Conservation (phyloP, 139 green algal species). For the Coelastrella sp. region DNA sequence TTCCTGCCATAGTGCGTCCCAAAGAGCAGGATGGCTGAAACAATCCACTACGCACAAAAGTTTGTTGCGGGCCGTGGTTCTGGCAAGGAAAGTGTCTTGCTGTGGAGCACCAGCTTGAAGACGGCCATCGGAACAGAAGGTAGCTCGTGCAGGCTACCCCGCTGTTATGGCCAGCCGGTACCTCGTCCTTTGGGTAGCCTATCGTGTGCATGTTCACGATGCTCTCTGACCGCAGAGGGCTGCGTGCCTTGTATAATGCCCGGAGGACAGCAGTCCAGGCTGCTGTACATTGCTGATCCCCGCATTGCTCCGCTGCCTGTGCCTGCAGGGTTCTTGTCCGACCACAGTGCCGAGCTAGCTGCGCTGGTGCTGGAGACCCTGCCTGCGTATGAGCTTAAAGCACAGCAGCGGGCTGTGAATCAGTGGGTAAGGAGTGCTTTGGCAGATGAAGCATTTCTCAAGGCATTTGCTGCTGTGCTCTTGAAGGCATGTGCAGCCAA, state of each 20-base stretch:
- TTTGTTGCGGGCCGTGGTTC: not conserved
- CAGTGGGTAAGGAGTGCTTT: conserved; percentile 37
- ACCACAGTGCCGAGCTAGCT: conserved; percentile 59
- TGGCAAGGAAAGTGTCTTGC: conserved; percentile 44
- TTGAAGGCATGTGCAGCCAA: conserved; percentile 56
- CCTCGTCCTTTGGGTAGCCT: not conserved
- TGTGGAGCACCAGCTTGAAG: conserved; percentile 56
- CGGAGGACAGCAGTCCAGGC: not conserved
- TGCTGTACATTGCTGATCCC: not conserved
- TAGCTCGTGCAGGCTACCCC: not conserved
- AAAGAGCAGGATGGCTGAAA: not conserved
- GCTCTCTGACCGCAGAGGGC: not conserved
- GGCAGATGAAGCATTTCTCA: conserved; percentile 66
- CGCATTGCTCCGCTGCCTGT: not conserved
- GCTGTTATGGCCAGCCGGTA: not conserved
- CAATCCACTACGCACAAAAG: not conserved
- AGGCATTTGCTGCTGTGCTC: conserved; percentile 62
- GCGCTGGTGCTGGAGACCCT: conserved; percentile 52
- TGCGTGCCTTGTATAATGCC: too few relatives aligned
- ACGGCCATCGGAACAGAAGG: conserved; percentile 43
- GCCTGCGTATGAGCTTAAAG: conserved; percentile 42
- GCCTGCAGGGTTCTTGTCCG: conserved; percentile 68
- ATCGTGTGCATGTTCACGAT: not conserved
- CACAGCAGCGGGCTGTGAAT: conserved; percentile 34
- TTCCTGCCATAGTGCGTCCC: too few relatives aligned